These are phyloP conservation scores for Scheffersomyces insectosa DNA, from an alignment of 1,139 yeast species.

Conservation along the genomic window DNA sequence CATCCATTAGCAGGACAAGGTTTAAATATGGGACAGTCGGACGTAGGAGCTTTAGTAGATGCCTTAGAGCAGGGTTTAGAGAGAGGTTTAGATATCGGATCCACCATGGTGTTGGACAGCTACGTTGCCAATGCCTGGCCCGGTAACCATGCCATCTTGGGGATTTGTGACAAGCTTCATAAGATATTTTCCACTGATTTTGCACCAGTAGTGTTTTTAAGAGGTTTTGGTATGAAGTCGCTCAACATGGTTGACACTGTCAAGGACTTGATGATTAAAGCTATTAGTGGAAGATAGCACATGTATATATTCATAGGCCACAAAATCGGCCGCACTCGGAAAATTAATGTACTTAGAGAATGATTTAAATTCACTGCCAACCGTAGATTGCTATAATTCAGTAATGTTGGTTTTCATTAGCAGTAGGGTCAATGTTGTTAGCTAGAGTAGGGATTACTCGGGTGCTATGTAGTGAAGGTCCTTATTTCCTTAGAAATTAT, in stretches of 20 bases:
- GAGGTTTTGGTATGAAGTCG: conserved; percentile 74
- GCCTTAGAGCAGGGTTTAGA: conserved; percentile 70
- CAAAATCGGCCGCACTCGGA: not conserved
- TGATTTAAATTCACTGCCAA: too few relatives aligned
- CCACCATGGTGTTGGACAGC: conserved; percentile 78
- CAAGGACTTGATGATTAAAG: conserved; percentile 50
- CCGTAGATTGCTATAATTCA: not conserved
- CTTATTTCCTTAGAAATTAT: conserved; percentile 1
- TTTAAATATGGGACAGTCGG: conserved; percentile 96
- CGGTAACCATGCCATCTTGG: conserved; percentile 74
- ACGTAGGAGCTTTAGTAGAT: conserved; percentile 68
- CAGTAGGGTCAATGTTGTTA: too few relatives aligned
- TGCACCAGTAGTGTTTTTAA: conserved; percentile 68
- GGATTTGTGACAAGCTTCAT: conserved; percentile 90
- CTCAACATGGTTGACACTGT: conserved; percentile 64
- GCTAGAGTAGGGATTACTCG: too few relatives aligned
- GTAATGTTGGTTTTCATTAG: too few relatives aligned
- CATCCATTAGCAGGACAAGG: conserved; percentile 99
- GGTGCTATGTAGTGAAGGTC: too few relatives aligned
- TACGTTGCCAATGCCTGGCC: conserved; percentile 83
- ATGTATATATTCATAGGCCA: not conserved
- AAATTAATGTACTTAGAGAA: not conserved
- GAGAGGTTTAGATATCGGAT: conserved; percentile 89
- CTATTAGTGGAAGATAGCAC: conserved; percentile 28
- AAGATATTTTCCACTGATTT: conserved; percentile 79